Conservation (phyloP, 257 asterid genomes). For the Nicotiana knightiana region DNA sequence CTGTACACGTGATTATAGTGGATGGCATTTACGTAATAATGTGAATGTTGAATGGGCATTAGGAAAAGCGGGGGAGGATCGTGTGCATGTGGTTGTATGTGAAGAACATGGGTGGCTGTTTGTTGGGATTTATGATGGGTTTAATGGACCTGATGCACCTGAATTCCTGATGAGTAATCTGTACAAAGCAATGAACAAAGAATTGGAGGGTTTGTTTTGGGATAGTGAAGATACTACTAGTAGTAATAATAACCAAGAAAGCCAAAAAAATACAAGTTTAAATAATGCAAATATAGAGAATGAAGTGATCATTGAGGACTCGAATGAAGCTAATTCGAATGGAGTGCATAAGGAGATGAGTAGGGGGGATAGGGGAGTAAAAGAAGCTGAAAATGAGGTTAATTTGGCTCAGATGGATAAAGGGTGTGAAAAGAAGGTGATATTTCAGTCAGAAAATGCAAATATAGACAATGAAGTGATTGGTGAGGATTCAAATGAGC, state of each 20-base stretch:
- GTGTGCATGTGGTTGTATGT: slow-evolving; percentile 24
- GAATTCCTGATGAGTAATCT: slow-evolving; percentile 25
- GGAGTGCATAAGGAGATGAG: not conserved
- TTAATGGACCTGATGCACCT: slow-evolving; percentile 28
- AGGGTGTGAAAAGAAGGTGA: no score
- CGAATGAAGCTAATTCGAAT: not conserved
- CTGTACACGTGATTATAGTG: slow-evolving; percentile 5
- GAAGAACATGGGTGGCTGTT: slow-evolving; percentile 26
- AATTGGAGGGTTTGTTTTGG: slow-evolving; percentile 27
- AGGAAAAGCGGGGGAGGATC: slow-evolving; percentile 27
- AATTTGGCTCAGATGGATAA: no score
- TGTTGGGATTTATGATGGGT: slow-evolving; percentile 25
- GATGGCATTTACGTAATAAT: not conserved
- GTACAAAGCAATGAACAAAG: slow-evolving; percentile 21
- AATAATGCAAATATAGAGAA: not conserved
- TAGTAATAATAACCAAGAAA: not conserved
- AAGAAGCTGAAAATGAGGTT: no score
- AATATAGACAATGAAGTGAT: no score
- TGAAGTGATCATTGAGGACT: not conserved
- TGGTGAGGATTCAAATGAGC: no score
- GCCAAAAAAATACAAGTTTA: not conserved
- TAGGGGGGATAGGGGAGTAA: not conserved
- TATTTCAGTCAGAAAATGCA: no score
- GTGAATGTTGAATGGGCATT: slow-evolving; percentile 23
- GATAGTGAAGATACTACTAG: slow-evolving; percentile 10